phyloP scores from a whole-genome alignment of 2,329 filamentous ascomycete species.

The Fusarium pseudocircinatum region DNA sequence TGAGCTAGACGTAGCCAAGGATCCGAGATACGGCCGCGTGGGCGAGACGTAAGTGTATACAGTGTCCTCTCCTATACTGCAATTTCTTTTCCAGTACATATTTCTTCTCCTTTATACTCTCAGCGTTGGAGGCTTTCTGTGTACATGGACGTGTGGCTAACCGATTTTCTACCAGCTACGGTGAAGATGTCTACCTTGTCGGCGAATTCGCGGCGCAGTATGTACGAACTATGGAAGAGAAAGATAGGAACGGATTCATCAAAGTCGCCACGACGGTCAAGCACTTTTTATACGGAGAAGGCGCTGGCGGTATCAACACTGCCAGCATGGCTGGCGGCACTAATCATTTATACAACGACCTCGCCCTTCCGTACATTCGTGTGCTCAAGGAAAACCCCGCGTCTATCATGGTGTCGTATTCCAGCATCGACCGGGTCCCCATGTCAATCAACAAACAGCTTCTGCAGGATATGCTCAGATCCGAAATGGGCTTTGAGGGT shows the following conservation, averaged over 20 bases:
- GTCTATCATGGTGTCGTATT: background rate
- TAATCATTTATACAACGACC: background rate
- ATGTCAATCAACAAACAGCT: background rate
- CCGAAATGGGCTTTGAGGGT: background rate
- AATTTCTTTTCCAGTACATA: accelerated
- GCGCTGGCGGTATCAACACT: background rate
- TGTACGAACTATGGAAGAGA: background rate
- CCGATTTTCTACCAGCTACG: background rate
- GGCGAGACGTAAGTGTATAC: background rate
- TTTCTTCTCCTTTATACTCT: background rate
- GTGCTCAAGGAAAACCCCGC: background rate
- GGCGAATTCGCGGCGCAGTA: background rate
- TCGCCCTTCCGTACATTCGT: background rate
- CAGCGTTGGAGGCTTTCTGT: accelerated
- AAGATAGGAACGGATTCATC: background rate
- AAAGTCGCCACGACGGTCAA: background rate
- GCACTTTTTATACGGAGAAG: background rate
- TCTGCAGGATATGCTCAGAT: background rate
- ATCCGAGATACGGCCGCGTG: background rate
- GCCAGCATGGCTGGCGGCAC: background rate
- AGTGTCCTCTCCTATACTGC: background rate
- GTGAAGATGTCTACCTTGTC: background rate
- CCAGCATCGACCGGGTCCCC: background rate
- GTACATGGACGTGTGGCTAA: background rate
- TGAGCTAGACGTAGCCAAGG: background rate